Base-by-base conservation (phyloP, 345 rosid species). In the thale cress (Arabidopsis thaliana) region DNA sequence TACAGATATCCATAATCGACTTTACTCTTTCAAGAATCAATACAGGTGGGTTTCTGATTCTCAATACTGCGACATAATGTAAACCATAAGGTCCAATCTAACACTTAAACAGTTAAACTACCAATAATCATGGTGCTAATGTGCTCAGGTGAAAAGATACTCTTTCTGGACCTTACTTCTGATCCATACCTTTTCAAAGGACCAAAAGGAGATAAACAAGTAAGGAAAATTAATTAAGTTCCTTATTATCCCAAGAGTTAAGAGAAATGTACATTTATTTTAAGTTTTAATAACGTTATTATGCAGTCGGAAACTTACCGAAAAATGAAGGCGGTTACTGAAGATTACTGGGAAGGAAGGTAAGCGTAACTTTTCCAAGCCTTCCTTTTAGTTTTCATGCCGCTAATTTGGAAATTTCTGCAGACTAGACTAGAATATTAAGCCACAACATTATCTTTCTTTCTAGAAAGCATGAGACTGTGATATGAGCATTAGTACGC, bases 291-390 rank as follows among this genome's bases (percentile, higher is more conserved):
- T 38, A 69, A 62, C 9, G 49, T 49, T 13, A 30, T 71, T 36
- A 56, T 87, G 79, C 89, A 95, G 97, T 82, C 95, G 1, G 99
- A 95, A 75, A 95, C 99, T 38, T 95, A 92, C 80, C 71, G 98
- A 63, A 92, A 82, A 72, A 92, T 95, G 98, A 88, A 83, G 82
- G 83, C 84, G 28, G 87, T 82, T 59, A 86, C 98, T 2, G 75
- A 84, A 50, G 98, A 90, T 86, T 80, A 45, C 71, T 95, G 99
- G 99, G 92, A 92, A 82, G 97, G 88, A 81, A 89, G 97, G 96
- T 95, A 87, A 56, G 41, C 3, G 2, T 41, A 44, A 36, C 50
- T 7, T 25, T 68, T 11, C 2, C 75, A 61, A 52, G 20, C 40
- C 59, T 25, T 14, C 24, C 30, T 44, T 36, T 30, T n/a, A 16